Conservation (phyloP, 257 asterid species). For the Hygrophila difformis region DNA sequence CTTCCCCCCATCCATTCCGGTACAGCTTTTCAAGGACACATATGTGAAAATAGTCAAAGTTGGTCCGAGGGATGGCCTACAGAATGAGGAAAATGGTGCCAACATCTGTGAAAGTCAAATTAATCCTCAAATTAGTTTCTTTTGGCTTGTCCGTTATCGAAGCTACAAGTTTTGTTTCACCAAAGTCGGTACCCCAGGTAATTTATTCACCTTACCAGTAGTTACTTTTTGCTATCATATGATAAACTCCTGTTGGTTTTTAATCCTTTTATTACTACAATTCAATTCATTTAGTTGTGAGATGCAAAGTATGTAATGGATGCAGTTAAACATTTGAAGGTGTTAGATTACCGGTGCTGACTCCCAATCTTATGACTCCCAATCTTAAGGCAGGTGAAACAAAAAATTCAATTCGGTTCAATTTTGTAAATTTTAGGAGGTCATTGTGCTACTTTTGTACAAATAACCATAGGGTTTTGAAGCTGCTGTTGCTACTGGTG, state of each 20-base stretch:
- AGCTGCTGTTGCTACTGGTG: too few species aligned
- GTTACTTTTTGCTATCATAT: too few species aligned
- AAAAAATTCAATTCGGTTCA: too few species aligned
- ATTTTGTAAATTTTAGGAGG: too few species aligned
- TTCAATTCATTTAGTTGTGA: conserved; percentile 45
- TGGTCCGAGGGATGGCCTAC: conserved; percentile 94
- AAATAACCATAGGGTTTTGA: conserved; percentile 60
- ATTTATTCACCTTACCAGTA: too few species aligned
- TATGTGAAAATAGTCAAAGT: conserved; percentile 90
- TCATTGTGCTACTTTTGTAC: conserved; percentile 5
- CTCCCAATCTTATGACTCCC: too few species aligned
- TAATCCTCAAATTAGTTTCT: too few species aligned
- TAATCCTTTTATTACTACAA: background rate
- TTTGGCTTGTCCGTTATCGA: too few species aligned
- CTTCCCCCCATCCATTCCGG: conserved; percentile 59
- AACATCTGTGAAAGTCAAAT: conserved; percentile 67
- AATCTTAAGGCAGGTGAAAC: conserved; percentile 43
- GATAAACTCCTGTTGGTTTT: too few species aligned
- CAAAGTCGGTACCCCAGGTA: conserved; percentile 99
- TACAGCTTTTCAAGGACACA: too few species aligned
- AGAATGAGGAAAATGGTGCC: conserved; percentile 72
- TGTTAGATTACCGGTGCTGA: too few species aligned
- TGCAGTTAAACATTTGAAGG: conserved; percentile 63
- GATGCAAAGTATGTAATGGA: conserved; percentile 90
- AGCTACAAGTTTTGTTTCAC: conserved; percentile 96